Percentiles rank a stretch among this genome's conserved stretches.
phyloP scores from a whole-genome alignment of 345 rosid genomes.

The Eucalyptus brandiana region DNA sequence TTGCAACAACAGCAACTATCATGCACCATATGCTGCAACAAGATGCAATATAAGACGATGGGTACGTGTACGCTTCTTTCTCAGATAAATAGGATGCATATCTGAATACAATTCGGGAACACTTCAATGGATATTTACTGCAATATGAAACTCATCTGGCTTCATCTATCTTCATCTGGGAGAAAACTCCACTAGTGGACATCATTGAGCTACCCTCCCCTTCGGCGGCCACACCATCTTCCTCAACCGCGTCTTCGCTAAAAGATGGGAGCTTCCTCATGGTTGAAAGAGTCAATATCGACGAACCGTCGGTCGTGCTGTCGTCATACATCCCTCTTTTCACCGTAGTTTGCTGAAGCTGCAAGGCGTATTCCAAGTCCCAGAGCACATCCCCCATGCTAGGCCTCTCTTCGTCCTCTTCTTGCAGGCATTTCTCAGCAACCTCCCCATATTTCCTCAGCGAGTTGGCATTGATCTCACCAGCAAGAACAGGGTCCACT shows the following conservation, averaged over 20 bases:
- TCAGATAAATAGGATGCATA: not conserved
- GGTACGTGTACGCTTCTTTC: not conserved
- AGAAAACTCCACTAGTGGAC: not conserved
- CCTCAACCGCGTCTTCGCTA: not conserved
- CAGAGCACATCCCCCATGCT: constrained; percentile 48
- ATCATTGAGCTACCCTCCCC: not conserved
- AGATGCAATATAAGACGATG: not conserved
- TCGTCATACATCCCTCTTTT: constrained; percentile 9
- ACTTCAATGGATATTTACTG: not conserved
- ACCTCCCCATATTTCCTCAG: constrained; percentile 30
- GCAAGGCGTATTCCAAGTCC: constrained; percentile 38
- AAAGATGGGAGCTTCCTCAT: constrained; percentile 11
- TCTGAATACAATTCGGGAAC: not conserved
- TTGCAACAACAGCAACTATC: not conserved
- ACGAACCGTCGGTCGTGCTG: constrained; percentile 6
- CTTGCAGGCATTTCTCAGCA: constrained; percentile 51
- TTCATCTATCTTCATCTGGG: not conserved
- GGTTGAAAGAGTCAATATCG: not conserved
- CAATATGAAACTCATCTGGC: constrained; percentile 3
- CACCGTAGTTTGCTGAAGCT: constrained; percentile 15
- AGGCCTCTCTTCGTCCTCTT: constrained; percentile 32
- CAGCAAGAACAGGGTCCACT: constrained; percentile 19
- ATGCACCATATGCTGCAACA: not conserved
- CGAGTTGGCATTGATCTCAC: constrained; percentile 24
- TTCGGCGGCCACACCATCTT: not conserved